Conservation (phyloP, 106 monocot genomes). For the Dendrobium huoshanense region DNA sequence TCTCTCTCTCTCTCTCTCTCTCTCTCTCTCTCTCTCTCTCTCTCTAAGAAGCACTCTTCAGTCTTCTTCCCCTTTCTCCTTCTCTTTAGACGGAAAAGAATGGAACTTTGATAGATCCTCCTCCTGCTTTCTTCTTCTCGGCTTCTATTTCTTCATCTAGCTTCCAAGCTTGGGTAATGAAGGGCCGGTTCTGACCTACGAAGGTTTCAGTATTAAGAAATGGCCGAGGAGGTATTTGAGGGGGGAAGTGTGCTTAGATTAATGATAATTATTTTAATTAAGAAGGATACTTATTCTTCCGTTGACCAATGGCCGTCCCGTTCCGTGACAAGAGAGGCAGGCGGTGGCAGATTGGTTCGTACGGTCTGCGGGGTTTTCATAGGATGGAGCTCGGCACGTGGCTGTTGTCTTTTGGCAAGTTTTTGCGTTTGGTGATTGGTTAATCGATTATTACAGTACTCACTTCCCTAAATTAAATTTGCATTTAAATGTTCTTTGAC, state of each 20-base stretch:
- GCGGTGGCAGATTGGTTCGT: neutral
- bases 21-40: neutral
- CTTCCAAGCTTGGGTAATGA: neutral
- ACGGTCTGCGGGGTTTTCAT: neutral
- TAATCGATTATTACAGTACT: no score
- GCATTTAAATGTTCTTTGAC: no score
- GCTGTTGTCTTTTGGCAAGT: neutral
- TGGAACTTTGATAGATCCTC: neutral
- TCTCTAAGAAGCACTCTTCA: neutral
- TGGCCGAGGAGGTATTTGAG: no score
- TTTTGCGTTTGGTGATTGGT: neutral
- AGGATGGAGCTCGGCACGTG: neutral
- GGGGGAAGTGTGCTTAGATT: neutral
- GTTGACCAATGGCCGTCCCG: neutral
- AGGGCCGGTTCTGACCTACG: neutral
- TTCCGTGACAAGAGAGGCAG: neutral
- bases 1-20: neutral
- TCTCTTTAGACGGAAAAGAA: neutral
- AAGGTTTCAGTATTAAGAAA: neutral
- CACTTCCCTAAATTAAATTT: no score
- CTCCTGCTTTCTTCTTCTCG: neutral
- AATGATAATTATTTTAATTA: neutral
- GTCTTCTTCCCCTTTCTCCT: neutral
- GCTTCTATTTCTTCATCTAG: neutral
- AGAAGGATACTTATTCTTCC: neutral